phyloP scores from a whole-genome alignment of 306 rosid genomes.

The Pueraria montana region DNA sequence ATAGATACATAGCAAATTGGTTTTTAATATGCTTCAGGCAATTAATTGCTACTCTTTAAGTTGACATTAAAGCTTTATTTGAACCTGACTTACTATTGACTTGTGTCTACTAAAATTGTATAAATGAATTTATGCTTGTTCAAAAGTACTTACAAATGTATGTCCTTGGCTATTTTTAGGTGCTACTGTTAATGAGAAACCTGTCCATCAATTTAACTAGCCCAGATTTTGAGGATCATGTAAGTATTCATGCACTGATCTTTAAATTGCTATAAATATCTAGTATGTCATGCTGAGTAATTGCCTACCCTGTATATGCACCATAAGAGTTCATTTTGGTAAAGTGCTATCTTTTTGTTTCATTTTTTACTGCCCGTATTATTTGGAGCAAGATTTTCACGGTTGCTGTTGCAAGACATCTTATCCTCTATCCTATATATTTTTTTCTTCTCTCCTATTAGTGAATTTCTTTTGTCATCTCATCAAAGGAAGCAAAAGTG shows the following conservation, averaged over 20 bases:
- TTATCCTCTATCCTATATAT: background rate
- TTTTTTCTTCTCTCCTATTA: background rate
- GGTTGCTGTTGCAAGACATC: background rate
- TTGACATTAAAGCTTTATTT: background rate
- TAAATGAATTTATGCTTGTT: slow-evolving; percentile 23
- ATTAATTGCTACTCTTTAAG: background rate
- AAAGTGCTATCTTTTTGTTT: background rate
- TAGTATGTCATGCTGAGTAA: background rate
- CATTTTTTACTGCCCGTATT: background rate
- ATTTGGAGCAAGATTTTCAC: background rate
- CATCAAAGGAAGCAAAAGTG: background rate
- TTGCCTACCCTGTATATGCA: background rate
- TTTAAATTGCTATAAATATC: slow-evolving; percentile 4
- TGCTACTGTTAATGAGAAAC: slow-evolving; percentile 85
- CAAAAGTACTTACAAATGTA: background rate
- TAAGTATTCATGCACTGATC: slow-evolving; percentile 54
- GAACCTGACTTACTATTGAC: background rate
- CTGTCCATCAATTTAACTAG: slow-evolving; percentile 79
- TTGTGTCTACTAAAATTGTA: background rate
- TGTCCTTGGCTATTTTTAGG: slow-evolving; percentile 57
- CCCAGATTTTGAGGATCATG: slow-evolving; percentile 90
- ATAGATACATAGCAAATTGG: background rate
- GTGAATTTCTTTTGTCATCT: slow-evolving; percentile 8
- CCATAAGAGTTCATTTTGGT: background rate
- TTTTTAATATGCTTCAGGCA: background rate